phyloP scores from a whole-genome alignment of 495 filamentous ascomycete genomes.

The Daldinia caldariorum region DNA sequence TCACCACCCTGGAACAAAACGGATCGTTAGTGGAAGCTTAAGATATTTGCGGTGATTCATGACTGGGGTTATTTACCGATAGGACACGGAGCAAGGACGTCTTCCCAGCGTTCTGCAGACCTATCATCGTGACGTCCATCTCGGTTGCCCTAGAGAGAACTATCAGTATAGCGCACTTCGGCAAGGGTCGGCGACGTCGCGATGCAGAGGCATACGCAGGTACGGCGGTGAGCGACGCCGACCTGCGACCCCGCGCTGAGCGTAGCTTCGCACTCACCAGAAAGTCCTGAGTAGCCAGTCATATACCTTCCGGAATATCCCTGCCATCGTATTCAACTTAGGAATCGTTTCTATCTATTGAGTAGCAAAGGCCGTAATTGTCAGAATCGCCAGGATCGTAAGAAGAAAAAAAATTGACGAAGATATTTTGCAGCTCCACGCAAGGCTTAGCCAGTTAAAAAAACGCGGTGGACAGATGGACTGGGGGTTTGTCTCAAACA shows the following conservation, averaged over 20 bases:
- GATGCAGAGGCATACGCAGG: slow-evolving; percentile 41
- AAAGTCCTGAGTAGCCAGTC: slow-evolving; percentile 98
- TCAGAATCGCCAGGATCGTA: slow-evolving; percentile 27
- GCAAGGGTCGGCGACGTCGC: slow-evolving; percentile 29
- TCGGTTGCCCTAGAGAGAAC: slow-evolving; percentile 81
- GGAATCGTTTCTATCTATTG: slow-evolving; percentile 27
- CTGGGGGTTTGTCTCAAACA: slow-evolving; percentile 47
- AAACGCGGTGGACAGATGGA: slow-evolving; percentile 45
- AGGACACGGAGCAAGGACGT: slow-evolving; percentile 93
- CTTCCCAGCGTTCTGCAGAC: slow-evolving; percentile 97
- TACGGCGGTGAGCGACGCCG: slow-evolving; percentile 39
- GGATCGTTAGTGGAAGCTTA: slow-evolving; percentile 35
- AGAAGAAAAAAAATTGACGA: slow-evolving; percentile 23
- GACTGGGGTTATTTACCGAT: slow-evolving; percentile 71
- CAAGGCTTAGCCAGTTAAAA: slow-evolving; percentile 43
- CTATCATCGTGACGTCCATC: slow-evolving; percentile 99
- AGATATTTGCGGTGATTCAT: slow-evolving; percentile 13
- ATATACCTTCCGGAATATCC: slow-evolving; percentile 92
- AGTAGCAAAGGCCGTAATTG: slow-evolving; percentile 17
- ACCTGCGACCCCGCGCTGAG: slow-evolving; percentile 33
- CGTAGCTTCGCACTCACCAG: slow-evolving; percentile 75
- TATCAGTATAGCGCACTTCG: slow-evolving; percentile 44
- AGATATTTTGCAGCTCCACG: slow-evolving; percentile 32
- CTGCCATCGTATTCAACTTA: slow-evolving; percentile 69
- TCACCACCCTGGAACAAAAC: slow-evolving; percentile 79